Conservation (phyloP, 2,329 filamentous ascomycete genomes). For the Arthrobotrys megalospora region DNA sequence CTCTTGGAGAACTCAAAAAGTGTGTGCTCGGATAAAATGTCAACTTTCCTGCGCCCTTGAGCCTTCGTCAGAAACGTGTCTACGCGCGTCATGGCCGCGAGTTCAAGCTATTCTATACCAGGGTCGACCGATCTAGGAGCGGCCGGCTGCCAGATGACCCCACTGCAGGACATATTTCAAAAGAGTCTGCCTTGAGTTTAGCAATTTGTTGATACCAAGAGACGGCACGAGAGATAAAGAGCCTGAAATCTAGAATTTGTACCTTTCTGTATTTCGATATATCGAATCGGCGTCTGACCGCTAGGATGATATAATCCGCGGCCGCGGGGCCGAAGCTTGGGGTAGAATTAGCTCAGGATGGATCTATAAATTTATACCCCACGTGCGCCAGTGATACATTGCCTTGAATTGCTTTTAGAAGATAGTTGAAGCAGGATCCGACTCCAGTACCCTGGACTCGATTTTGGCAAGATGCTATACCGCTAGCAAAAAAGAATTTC, state of each 20-base stretch:
- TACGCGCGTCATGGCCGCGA: background rate
- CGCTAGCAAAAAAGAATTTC: background rate
- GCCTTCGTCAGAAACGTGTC: background rate
- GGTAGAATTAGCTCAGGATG: background rate
- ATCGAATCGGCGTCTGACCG: no score
- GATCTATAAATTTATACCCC: background rate
- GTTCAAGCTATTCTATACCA: background rate
- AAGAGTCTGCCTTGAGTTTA: no score
- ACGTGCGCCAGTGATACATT: background rate
- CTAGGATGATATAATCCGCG: no score
- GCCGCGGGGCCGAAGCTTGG: no score
- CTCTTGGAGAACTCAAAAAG: no score
- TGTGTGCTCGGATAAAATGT: background rate
- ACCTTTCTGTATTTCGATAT: no score
- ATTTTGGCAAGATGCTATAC: background rate
- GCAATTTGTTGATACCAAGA: no score
- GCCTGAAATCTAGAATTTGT: no score
- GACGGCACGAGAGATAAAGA: no score
- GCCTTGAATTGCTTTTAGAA: background rate
- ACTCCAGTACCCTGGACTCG: background rate
- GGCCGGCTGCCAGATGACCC: no score
- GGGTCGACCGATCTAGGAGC: no score
- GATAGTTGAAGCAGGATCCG: constrained; percentile 3
- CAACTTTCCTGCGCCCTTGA: background rate
- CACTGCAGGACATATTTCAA: no score